Base-by-base conservation (phyloP, 805 yeast species). In the Hanseniaspora guilliermondii region DNA sequence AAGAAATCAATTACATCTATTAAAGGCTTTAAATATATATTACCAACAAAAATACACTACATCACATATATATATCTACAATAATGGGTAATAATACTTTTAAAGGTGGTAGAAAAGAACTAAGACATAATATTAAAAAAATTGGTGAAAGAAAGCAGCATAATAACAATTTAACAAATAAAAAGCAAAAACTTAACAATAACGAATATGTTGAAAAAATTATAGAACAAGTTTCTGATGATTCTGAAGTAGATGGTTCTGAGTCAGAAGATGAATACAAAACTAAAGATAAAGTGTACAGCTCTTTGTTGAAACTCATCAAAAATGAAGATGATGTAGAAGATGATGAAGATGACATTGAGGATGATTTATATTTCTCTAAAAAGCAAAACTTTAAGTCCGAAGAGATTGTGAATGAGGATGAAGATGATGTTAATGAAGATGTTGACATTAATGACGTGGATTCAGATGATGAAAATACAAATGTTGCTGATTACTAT, bases 401-500 rank as follows among this genome's bases (percentile, higher is more conserved):
- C 17, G 17, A 14, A 1, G 54, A 49, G 14, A 49, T 49, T 25
- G 4, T 24, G 11, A 49, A 49, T 35, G 48, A 39, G 6, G 47
- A 35, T 3, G 61, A 44, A 11, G 57, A 57, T 6, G 66, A 56
- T 5, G n/a, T 42, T 1, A 56, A 56, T 4, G 66, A 63, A 4
- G 60, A 59, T 22, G 58, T 61, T 4, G 72, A 65, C 3, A 67
- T 62, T 19, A 71, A 65, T 22, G 70, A 61, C 24, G 64, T 56
- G 5, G 68, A 57, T 32, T 60, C 59, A 6, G 66, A 63, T 8
- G 69, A 65, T 7, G 64, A 56, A 16, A 63, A 58, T 30, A 73
- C 73, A 37, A 71, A 68, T 47, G 74, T 69, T 11, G 64, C 67
- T 7, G 96, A 91, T 68, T 86, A 95, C 0, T 88, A 85, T 60